phyloP scores from a whole-genome alignment of 805 yeast species.

The Kregervanrija delftensis region DNA sequence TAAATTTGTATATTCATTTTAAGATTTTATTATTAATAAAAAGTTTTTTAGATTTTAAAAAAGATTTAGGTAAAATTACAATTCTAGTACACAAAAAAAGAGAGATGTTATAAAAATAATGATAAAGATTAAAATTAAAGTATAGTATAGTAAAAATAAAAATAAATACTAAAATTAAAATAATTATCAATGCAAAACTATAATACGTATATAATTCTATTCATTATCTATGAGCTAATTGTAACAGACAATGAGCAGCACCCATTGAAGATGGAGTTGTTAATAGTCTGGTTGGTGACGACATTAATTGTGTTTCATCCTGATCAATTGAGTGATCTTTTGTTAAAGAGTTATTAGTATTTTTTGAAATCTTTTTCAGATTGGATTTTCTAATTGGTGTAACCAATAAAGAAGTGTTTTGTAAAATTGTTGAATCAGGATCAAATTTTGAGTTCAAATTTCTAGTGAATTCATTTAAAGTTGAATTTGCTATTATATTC shows the following conservation, averaged over 20 bases:
- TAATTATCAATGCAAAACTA: too few species aligned
- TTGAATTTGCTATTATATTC: too few species aligned
- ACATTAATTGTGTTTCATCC: conserved; percentile 23
- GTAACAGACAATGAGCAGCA: conserved; percentile 39
- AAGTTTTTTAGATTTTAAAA: too few species aligned
- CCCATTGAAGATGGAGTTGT: conserved; percentile 43
- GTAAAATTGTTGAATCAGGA: conserved; percentile 13
- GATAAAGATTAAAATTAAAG: too few species aligned
- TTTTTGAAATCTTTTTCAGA: neutral
- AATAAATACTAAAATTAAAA: neutral
- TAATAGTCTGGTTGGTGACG: conserved; percentile 33
- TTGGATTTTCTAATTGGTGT: conserved; percentile 5
- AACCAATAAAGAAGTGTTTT: conserved; percentile 8
- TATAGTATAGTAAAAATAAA: too few species aligned
- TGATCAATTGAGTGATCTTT: conserved; percentile 4
- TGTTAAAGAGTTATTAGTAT: neutral
- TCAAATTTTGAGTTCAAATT: conserved; percentile 1
- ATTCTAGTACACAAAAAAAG: too few species aligned
- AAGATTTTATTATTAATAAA: too few species aligned
- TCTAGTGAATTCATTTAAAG: too few species aligned
- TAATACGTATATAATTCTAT: neutral
- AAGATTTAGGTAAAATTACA: too few species aligned
- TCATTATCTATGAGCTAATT: conserved; percentile 31
- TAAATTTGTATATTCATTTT: neutral
- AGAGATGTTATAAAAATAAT: too few species aligned